phyloP scores from a whole-genome alignment of 352 stramenopile genomes.

The Phytophthora cryptogea region DNA sequence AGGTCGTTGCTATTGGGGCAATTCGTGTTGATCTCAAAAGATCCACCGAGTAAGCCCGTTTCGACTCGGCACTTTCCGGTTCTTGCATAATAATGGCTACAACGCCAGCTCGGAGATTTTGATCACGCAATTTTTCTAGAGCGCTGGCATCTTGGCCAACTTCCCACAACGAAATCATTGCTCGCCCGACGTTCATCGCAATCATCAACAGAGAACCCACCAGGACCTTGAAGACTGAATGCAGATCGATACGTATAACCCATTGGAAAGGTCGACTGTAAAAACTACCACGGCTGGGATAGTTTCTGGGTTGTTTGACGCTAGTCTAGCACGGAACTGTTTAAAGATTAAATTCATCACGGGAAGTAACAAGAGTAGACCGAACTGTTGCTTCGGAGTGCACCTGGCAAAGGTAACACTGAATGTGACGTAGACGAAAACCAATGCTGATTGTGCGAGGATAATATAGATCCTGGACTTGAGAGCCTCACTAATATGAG shows the following conservation, averaged over 20 bases:
- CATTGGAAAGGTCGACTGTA: constrained; percentile 15
- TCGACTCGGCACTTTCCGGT: not conserved
- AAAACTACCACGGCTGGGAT: constrained; percentile 12
- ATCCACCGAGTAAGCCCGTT: not conserved
- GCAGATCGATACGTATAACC: constrained; percentile 8
- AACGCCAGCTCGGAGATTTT: too few species aligned
- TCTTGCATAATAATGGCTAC: too few species aligned
- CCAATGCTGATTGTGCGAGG: not conserved
- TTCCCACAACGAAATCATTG: not conserved
- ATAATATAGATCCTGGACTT: constrained; percentile 9
- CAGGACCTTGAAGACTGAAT: constrained; percentile 5
- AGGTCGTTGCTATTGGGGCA: not conserved
- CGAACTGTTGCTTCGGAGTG: constrained; percentile 4
- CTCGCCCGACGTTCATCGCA: not conserved
- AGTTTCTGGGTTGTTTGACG: not conserved
- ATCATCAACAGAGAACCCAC: constrained; percentile 10
- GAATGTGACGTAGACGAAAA: constrained; percentile 7
- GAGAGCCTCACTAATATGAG: constrained; percentile 3
- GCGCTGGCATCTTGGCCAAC: not conserved
- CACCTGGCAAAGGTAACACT: not conserved
- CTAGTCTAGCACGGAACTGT: constrained; percentile 5
- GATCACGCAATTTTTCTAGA: not conserved
- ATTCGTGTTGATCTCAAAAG: not conserved
- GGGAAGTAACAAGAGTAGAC: constrained; percentile 1
- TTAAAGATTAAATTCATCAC: constrained; percentile 9